Percentiles rank a stretch among this genome's conserved stretches.
Evolutionary conservation across 192 early-diverging fungal species (phyloP).

Genomic region (Haplosporangium gracile): DNA sequence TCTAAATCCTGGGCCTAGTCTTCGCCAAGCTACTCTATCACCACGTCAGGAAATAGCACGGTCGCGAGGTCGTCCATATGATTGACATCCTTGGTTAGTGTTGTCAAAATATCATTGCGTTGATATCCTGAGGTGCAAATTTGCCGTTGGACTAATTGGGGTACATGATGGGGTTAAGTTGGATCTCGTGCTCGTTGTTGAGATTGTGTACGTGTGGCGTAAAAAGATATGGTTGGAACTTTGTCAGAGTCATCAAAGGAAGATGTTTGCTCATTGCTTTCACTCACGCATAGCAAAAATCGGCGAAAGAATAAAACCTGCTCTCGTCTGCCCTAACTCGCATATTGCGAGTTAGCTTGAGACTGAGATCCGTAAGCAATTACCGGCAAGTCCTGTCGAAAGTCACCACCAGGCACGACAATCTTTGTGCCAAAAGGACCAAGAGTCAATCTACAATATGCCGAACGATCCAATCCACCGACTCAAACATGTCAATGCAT

Average conservation of each 20-base stretch:
- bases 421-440: conserved; percentile 15
- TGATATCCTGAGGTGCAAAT: too few relatives aligned
- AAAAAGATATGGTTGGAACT: too few relatives aligned
- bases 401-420: conserved; percentile 48
- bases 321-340: background rate
- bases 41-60: too few relatives aligned
- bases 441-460: conserved; percentile 9
- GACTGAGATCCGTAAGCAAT: conserved; percentile 8
- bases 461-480: conserved; percentile 17
- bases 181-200: too few relatives aligned
- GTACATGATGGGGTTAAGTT: too few relatives aligned
- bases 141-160: too few relatives aligned
- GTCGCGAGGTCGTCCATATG: too few relatives aligned
- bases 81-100: too few relatives aligned
- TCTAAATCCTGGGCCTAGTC: too few relatives aligned
- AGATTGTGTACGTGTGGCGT: too few relatives aligned
- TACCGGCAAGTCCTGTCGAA: conserved; percentile 31
- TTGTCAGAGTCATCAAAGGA: background rate
- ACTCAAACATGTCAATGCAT: conserved; percentile 25
- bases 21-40: too few relatives aligned
- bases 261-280: conserved; percentile 22
- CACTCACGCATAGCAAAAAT: conserved; percentile 19
- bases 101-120: too few relatives aligned
- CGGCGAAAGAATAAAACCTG: background rate
- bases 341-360: conserved; percentile 25